Percentiles rank a stretch among this genome's conserved stretches.
Conservation (phyloP, 163 green algal species). For the Dunaliella salina region DNA sequence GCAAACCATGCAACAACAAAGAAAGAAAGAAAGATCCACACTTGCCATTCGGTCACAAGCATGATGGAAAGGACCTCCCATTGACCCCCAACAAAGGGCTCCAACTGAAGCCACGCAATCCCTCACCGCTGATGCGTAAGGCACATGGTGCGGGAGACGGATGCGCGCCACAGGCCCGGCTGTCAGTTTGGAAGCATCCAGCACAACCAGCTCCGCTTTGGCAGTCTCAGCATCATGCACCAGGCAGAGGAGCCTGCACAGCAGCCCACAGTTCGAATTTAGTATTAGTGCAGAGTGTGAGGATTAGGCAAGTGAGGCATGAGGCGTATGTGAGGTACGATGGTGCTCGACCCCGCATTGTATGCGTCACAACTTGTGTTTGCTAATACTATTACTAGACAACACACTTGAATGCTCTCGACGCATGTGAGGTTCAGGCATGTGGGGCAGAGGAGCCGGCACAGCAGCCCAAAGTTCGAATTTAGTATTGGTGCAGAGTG, state of each 20-base stretch:
- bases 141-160: not conserved
- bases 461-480: not conserved
- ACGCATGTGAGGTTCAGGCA: not conserved
- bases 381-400: not conserved
- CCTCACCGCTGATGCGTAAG: not conserved
- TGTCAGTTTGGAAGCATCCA: not conserved
- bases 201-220: not conserved
- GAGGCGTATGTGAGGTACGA: no score
- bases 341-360: no score
- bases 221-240: not conserved
- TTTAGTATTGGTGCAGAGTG: not conserved
- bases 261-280: not conserved
- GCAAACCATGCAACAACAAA: no score
- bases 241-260: not conserved
- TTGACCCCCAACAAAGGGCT: not conserved
- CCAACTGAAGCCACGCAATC: not conserved
- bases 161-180: not conserved
- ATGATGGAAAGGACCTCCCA: not conserved
- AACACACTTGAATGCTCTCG: not conserved
- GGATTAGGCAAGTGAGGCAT: no score
- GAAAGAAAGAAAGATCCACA: no score
- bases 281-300: not conserved
- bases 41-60: no score
- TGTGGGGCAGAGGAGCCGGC: not conserved
- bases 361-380: not conserved